Conservation (phyloP, 495 filamentous ascomycete species). For the Pyrenopolyporus hunteri region DNA sequence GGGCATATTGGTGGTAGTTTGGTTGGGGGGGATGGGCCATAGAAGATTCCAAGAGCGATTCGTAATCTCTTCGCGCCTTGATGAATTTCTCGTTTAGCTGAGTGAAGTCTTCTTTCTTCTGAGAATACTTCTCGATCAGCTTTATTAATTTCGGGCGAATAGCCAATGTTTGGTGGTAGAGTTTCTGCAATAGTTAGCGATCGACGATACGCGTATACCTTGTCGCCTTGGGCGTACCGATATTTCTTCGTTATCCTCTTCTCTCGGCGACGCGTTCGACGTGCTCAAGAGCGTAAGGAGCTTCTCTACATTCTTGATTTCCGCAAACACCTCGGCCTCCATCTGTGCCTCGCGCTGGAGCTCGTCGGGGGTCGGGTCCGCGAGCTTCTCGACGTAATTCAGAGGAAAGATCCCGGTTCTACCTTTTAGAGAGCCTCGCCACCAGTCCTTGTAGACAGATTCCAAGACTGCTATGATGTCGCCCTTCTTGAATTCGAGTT, state of each 20-base stretch:
- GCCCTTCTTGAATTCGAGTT: conserved; percentile 94
- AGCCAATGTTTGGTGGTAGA: conserved; percentile 92
- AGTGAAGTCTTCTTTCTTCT: conserved; percentile 99
- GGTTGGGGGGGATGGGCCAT: conserved; percentile 87
- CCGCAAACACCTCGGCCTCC: conserved; percentile 96
- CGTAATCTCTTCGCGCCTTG: conserved; percentile 95
- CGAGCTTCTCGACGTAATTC: conserved; percentile 97
- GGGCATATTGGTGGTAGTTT: conserved; percentile 66
- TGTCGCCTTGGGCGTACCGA: conserved; percentile 56
- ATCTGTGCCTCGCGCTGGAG: conserved; percentile 95
- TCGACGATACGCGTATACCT: background rate
- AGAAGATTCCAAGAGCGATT: conserved; percentile 90
- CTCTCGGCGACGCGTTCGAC: conserved; percentile 84
- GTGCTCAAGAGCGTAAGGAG: conserved; percentile 91
- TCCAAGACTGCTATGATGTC: conserved; percentile 97
- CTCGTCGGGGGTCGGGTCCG: conserved; percentile 93
- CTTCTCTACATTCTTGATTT: conserved; percentile 99
- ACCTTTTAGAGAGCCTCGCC: conserved; percentile 92
- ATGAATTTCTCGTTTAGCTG: conserved; percentile 99
- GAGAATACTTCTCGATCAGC: conserved; percentile 97
- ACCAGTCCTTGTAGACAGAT: conserved; percentile 99
- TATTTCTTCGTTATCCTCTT: conserved; percentile 91
- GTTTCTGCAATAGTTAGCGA: conserved; percentile 55
- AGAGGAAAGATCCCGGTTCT: conserved; percentile 98
- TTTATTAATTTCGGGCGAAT: conserved; percentile 98